phyloP scores from a whole-genome alignment of 768 basidiomycete genomes.

The Piloderma croceum region DNA sequence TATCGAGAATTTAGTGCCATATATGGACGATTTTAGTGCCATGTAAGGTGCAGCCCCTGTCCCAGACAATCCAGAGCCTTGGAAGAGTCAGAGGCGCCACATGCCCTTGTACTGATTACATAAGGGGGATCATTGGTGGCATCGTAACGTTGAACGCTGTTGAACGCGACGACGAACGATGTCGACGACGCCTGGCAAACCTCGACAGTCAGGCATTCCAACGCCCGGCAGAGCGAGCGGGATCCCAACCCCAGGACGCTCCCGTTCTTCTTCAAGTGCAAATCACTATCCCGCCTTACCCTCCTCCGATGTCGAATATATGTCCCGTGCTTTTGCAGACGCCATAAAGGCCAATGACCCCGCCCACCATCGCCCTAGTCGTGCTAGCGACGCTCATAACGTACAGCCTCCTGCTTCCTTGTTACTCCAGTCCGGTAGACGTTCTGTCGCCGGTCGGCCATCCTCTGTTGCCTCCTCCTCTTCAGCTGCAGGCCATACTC shows the following conservation, averaged over 20 bases:
- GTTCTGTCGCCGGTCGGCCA: constrained; percentile 49
- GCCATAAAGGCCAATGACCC: constrained; percentile 81
- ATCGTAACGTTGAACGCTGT: too few relatives aligned
- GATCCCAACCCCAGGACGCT: constrained; percentile 69
- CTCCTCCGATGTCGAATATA: constrained; percentile 46
- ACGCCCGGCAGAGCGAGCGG: constrained; percentile 41
- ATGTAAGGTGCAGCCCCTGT: too few relatives aligned
- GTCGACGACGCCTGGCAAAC: constrained; percentile 40
- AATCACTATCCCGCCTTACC: constrained; percentile 32
- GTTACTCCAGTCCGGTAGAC: constrained; percentile 36
- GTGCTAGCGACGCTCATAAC: constrained; percentile 31
- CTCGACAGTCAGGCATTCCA: constrained; percentile 38
- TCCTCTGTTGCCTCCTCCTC: constrained; percentile 59
- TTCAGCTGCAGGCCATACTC: constrained; percentile 29
- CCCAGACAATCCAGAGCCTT: too few relatives aligned
- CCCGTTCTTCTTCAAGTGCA: constrained; percentile 57
- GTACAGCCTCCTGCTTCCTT: constrained; percentile 48
- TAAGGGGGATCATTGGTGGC: too few relatives aligned
- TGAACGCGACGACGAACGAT: too few relatives aligned
- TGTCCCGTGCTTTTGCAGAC: constrained; percentile 70
- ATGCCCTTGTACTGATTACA: too few relatives aligned
- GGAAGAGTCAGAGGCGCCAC: too few relatives aligned
- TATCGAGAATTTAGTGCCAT: too few relatives aligned
- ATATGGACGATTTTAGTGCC: too few relatives aligned
- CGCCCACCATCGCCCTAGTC: constrained; percentile 53